Base-by-base conservation (phyloP, 108 stramenopile species). In the Nannochloropsis granulata region DNA sequence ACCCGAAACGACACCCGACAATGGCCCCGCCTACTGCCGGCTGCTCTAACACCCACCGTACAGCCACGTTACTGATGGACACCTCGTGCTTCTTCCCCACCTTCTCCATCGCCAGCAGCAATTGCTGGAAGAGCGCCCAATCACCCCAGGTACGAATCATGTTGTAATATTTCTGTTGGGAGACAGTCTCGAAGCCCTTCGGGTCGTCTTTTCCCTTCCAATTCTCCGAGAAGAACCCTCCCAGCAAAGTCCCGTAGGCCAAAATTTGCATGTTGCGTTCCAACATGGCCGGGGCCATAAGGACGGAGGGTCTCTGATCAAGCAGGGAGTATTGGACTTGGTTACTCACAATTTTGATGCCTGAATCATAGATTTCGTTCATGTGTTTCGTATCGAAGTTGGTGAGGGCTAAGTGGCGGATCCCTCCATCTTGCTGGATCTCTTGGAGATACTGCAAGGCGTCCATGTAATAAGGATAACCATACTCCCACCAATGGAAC, bases 401-500 rank as follows among this genome's bases (percentile, higher is more conserved):
- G 21, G 86, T 86, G 12, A 86, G 83, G 13, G 82, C 86, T 34
- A 86, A 12, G 44, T 86, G 86, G 25, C 79, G 44, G 45, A 86
- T 86, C 44, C 82, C 83, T 43, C 86, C 86, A 23, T 86, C 83
- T n/a, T n/a, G 79, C 80, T 25, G 45, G 19, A 83, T 79, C 25
- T 86, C 86, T 0, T 82, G 82, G 23, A 82, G 43, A 11, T 86
- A 78, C 25, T 56, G 44, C 12, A 86, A 83, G 13, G 86, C 86
- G 44, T 86, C 86, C 83, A 86, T 56, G 86, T 86, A 86, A 45
- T 86, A 86, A 3, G 83, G 86, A 9, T 42, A 34, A 42, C 83
- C 83, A 79, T 87, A 87, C 16, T 83, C 71, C 86, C 86, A 87
- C 86, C 86, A 87, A 79, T 87, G 86, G 42, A 87, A 87, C 80